Evolutionary conservation across 2,329 filamentous ascomycete genomes (phyloP).

Genomic region (Neurospora crassa): DNA sequence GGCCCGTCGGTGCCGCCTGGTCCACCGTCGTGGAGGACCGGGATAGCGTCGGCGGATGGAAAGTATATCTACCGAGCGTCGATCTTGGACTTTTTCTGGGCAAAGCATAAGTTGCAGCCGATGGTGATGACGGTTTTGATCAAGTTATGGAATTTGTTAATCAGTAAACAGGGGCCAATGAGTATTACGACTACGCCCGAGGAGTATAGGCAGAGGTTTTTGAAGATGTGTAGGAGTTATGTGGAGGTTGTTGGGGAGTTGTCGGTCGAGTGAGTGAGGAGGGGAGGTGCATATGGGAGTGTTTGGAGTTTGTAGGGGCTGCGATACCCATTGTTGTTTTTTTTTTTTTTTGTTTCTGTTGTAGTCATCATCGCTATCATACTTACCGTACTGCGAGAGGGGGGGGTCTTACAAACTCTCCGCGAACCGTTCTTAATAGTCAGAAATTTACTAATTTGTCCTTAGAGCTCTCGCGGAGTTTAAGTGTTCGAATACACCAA

Average conservation of each 20-base stretch:
- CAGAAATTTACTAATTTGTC: too few species aligned
- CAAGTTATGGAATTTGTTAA: slow-evolving; percentile 47
- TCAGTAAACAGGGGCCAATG: slow-evolving; percentile 60
- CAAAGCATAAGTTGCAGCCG: slow-evolving; percentile 59
- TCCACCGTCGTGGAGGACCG: slow-evolving; percentile 49
- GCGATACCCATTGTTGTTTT: not conserved
- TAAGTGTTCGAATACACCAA: too few species aligned
- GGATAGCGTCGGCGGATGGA: slow-evolving; percentile 50
- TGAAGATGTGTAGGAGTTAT: slow-evolving; percentile 34
- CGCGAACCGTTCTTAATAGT: too few species aligned
- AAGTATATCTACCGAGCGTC: slow-evolving; percentile 59
- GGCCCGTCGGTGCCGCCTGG: slow-evolving; percentile 25
- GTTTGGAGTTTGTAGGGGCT: not conserved
- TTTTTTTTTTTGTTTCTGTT: too few species aligned
- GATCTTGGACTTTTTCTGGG: slow-evolving; percentile 71
- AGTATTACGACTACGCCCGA: slow-evolving; percentile 60
- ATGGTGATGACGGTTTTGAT: slow-evolving; percentile 57
- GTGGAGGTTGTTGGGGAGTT: slow-evolving; percentile 21
- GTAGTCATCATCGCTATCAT: too few species aligned
- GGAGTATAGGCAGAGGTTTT: slow-evolving; percentile 52
- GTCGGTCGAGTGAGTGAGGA: not conserved
- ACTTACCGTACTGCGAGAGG: too few species aligned
- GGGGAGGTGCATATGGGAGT: not conserved
- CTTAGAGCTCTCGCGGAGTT: too few species aligned
- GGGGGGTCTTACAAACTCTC: too few species aligned